Base-by-base conservation (phyloP, 116 monocot genomes). In the Thalassia testudinum region DNA sequence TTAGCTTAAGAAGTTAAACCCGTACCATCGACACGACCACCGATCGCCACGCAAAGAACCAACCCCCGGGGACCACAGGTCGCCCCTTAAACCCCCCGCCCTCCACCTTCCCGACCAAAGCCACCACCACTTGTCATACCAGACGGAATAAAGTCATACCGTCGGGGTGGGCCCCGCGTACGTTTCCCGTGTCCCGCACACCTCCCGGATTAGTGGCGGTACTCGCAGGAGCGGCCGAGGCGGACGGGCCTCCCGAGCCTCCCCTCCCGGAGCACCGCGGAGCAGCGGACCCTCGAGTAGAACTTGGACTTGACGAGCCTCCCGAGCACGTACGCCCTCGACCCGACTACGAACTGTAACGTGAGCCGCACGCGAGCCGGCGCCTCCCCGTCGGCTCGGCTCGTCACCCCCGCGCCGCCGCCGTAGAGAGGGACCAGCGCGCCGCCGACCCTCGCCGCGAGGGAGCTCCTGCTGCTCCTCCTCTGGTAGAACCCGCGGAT, bases 371-470 rank as follows among this genome's bases (percentile, higher is more conserved):
- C 75, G 58, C 67, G 67, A 0, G 72, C 72, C 16, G 80, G 43
- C 1, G 51, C 54, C n/a, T n/a, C n/a, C n/a, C n/a, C n/a, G 30
- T 34, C 30, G 6, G 10, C 30, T 3, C 30, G 30, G 71, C 85
- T 78, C 10, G 30, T 34, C 20, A 91, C 63, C 4, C 23, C 37
- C 40, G 75, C 43, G 0, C 91, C 91, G 8, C 81, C 91, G 23
- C 91, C 91, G 69, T 91, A 91, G 27, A 91, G 55, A 16, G 91
- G 81, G 0, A 91, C 57, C 59, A 75, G 54, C 37, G 42, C 47
- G 3, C 77, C 85, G 16, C 10, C 47, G 40, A 91, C 73, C 21
- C 28, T 47, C 42, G 63, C 57, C 47, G 56, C 60, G 62, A 75
- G 62, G 22, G 75, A 26, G 7, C 85, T 64, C 58, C 64, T 66